These are phyloP conservation scores for Pterocarpus santalinus DNA, from an alignment of 306 rosid genomes.

Conservation along the genomic window DNA sequence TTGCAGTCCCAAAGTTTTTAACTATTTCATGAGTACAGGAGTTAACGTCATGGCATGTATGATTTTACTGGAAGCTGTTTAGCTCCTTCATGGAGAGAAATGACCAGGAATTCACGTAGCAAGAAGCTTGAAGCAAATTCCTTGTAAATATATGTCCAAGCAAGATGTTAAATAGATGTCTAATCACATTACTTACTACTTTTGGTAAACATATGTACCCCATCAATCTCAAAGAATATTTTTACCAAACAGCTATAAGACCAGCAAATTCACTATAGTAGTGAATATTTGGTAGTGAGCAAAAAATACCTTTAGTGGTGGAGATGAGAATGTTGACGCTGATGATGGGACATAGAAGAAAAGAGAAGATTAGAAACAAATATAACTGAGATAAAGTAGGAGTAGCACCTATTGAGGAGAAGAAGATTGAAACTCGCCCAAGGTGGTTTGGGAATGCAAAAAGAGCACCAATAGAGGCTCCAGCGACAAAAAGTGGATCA, in stretches of 20 bases:
- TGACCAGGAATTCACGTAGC: background rate
- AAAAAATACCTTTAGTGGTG: background rate
- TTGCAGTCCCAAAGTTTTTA: constrained; percentile 1
- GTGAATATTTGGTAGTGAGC: background rate
- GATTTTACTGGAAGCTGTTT: constrained; percentile 2
- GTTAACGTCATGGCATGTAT: constrained; percentile 6
- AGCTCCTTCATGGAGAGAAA: background rate
- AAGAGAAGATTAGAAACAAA: background rate
- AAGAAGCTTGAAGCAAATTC: background rate
- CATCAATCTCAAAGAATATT: background rate
- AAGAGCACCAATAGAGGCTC: background rate
- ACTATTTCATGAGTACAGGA: background rate
- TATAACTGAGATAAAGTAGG: background rate
- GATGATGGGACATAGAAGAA: background rate
- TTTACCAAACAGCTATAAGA: background rate
- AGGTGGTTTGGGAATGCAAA: background rate
- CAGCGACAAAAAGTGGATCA: background rate
- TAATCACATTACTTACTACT: background rate
- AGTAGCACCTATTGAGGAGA: background rate
- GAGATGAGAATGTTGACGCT: background rate
- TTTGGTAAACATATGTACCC: background rate
- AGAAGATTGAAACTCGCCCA: background rate
- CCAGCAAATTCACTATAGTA: background rate
- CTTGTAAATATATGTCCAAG: background rate
- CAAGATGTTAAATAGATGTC: background rate